phyloP scores from a whole-genome alignment of 139 green algal species.

The Asterochloris erici region DNA sequence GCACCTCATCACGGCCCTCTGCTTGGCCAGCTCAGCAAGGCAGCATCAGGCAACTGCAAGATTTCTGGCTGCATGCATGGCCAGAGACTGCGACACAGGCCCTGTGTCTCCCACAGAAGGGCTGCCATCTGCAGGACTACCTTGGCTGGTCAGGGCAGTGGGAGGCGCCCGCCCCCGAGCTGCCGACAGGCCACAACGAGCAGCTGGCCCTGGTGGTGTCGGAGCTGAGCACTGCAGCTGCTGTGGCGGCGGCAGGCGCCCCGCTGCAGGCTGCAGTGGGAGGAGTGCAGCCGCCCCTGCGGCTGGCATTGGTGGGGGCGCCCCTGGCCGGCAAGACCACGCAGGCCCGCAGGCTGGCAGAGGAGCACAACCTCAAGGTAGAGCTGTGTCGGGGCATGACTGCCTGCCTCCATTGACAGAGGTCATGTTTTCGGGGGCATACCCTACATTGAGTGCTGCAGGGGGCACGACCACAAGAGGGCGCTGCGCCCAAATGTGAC shows the following conservation, averaged over 20 bases:
- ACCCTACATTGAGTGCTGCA: too few relatives aligned
- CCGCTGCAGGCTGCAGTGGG: neutral
- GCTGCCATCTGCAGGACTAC: constrained; percentile 33
- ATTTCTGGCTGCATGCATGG: neutral
- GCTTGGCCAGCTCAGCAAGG: neutral
- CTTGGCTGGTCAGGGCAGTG: constrained; percentile 40
- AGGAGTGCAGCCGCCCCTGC: constrained; percentile 31
- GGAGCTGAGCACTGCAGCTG: neutral
- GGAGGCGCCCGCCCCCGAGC: constrained; percentile 6
- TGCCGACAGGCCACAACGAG: constrained; percentile 34
- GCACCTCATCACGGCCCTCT: neutral
- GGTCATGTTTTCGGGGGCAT: too few relatives aligned
- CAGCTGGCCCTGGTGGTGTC: constrained; percentile 19
- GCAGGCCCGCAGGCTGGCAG: constrained; percentile 43
- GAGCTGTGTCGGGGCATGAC: neutral
- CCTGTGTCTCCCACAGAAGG: too few relatives aligned
- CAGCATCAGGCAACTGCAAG: neutral
- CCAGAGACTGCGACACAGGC: too few relatives aligned
- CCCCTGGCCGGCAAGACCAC: constrained; percentile 65
- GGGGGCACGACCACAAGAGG: too few relatives aligned
- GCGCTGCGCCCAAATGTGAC: too few relatives aligned
- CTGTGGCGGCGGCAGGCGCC: neutral
- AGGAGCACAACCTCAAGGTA: constrained; percentile 18
- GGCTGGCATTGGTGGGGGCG: constrained; percentile 52
- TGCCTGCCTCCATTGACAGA: neutral